These are phyloP conservation scores for Solanum ahanhuiri DNA, from an alignment of 257 asterid genomes.

Conservation along the genomic window DNA sequence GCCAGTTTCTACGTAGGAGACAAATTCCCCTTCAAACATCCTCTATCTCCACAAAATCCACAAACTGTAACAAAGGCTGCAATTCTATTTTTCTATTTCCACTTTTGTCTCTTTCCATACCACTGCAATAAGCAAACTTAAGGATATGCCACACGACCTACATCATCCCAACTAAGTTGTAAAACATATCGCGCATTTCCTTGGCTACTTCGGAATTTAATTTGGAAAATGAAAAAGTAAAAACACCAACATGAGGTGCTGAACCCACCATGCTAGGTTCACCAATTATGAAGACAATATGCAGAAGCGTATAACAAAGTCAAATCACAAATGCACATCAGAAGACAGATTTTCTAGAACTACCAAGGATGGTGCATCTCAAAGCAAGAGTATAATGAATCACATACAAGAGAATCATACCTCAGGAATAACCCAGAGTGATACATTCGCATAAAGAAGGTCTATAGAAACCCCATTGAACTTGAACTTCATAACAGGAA, in stretches of 20 bases:
- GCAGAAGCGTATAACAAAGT: background rate
- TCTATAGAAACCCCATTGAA: constrained; percentile 69
- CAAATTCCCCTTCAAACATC: background rate
- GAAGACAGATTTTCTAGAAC: background rate
- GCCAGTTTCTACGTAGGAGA: background rate
- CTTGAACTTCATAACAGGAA: constrained; percentile 86
- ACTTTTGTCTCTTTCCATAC: background rate
- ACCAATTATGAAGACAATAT: background rate
- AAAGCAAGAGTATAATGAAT: background rate
- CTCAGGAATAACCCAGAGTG: constrained; percentile 73
- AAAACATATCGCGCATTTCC: background rate
- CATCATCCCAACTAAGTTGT: background rate
- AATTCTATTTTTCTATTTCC: background rate
- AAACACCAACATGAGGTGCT: background rate
- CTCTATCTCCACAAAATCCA: background rate
- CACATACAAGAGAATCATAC: constrained; percentile 21
- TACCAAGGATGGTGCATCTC: background rate
- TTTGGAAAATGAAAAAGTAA: background rate
- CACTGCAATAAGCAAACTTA: background rate
- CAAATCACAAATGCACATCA: background rate
- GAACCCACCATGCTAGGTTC: background rate
- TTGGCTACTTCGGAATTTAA: background rate
- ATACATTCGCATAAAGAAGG: constrained; percentile 77
- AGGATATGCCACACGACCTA: background rate
- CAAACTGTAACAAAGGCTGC: background rate